Evolutionary conservation across 202 grass and related monocot species (phyloP), one percentile per base, ranked within the genome.

Genomic region (Elaeis oleifera): DNA sequence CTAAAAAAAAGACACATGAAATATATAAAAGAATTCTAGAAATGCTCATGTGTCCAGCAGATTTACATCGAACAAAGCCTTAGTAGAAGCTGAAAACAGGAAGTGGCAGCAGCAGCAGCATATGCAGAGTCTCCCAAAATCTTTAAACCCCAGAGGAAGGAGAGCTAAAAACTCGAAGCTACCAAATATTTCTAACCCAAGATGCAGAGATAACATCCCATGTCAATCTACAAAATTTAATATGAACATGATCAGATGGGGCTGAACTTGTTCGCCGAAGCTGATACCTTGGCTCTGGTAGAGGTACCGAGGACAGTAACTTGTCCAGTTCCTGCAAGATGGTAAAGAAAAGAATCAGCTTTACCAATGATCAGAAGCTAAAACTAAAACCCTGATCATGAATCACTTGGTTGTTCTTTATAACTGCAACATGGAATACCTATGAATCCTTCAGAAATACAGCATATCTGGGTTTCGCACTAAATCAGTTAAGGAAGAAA

Each of bases 211-310:
- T 70, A 83, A 73, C 74, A 56, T 52, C 73, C 29, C 53, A 69
- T 60, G 63, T 72, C 18, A 60, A 59, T 67, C 85, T 87, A 84
- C 67, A 74, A 67, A 89, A 77, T 55, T 31, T 84, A 74, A 58
- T 81, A 64, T 68, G 29, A 32, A 71, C 65, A 71, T 21, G 50
- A 64, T 90, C 74, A 95, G 73, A 95, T 77, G 21, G 61, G 52
- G 76, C 59, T 0, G 90, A 95, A 73, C 74, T 74, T 54, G 83
- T 90, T 86, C 90, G 84, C 68, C 90, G 85, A 60, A 95, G 85
- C 66, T 84, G 85, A 53, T 87, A 90, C 61, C 81, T 95, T 36
- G 85, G 85, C 65, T 85, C 83, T 1, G 71, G 77, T 20, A 66
- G 53, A 64, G 85, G 64, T 18, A 48, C 71, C 2, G 77, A 36